Evolutionary conservation across 495 filamentous ascomycete species (phyloP).

Genomic region (Penicillium tannophilum): DNA sequence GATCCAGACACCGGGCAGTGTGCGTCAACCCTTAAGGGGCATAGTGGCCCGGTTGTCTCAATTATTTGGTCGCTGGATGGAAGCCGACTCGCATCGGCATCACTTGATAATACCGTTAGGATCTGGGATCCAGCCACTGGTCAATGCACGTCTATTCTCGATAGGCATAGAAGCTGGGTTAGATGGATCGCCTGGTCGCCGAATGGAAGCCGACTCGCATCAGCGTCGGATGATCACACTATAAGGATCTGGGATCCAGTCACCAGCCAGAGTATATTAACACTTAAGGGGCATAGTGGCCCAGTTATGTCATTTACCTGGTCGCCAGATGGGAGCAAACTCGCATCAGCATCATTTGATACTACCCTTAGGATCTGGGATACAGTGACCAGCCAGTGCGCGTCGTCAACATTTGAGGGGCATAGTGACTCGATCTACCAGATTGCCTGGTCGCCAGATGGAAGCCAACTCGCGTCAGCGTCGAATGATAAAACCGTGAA

Average conservation of each 20-base stretch:
- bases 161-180: slow-evolving; percentile 12
- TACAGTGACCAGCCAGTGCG: slow-evolving; percentile 7
- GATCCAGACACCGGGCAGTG: slow-evolving; percentile 2
- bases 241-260: slow-evolving; percentile 13
- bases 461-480: slow-evolving; percentile 8
- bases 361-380: slow-evolving; percentile 15
- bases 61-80: slow-evolving; percentile 7
- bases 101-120: slow-evolving; percentile 5
- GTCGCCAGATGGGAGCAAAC: slow-evolving; percentile 18
- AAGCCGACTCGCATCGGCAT: slow-evolving; percentile 16
- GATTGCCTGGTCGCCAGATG: slow-evolving; percentile 10
- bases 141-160: slow-evolving; percentile 5
- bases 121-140: slow-evolving; percentile 15
- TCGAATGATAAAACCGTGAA: background rate
- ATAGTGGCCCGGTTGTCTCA: background rate
- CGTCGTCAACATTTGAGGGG: slow-evolving; percentile 7
- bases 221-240: slow-evolving; percentile 9
- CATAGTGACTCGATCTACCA: background rate
- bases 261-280: slow-evolving; percentile 8
- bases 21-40: background rate
- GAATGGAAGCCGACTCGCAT: slow-evolving; percentile 14
- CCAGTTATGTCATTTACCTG: slow-evolving; percentile 11
- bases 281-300: slow-evolving; percentile 9
- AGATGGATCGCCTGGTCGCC: slow-evolving; percentile 7
- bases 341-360: slow-evolving; percentile 12